These are phyloP conservation scores for Tolypocladium ophioglossoides DNA, from an alignment of 2,329 filamentous ascomycete genomes.

Conservation along the genomic window DNA sequence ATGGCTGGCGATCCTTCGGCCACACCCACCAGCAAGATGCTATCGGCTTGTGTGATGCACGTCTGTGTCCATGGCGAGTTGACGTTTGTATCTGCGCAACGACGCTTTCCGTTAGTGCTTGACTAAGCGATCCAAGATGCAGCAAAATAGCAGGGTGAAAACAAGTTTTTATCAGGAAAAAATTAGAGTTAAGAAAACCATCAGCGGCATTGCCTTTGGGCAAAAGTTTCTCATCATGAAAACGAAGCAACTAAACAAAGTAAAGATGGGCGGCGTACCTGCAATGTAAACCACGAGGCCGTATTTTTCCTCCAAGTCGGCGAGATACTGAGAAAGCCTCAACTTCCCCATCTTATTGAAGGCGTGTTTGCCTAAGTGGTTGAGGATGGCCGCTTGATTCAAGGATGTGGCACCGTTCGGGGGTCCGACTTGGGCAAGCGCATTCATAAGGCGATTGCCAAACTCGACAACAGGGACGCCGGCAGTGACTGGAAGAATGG, in stretches of 20 bases:
- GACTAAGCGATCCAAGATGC: background rate
- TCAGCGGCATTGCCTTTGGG: constrained; percentile 43
- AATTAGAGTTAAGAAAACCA: constrained; percentile 55
- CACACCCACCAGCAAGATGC: constrained; percentile 83
- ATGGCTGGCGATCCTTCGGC: constrained; percentile 84
- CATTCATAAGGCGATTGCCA: constrained; percentile 76
- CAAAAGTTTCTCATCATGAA: constrained; percentile 41
- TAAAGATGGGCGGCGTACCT: constrained; percentile 34
- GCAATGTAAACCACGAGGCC: constrained; percentile 92
- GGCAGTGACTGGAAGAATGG: constrained; percentile 79
- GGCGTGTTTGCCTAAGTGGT: constrained; percentile 88
- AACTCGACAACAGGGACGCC: constrained; percentile 95
- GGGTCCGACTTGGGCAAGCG: constrained; percentile 79
- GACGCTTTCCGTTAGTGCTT: constrained; percentile 15
- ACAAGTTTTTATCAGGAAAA: constrained; percentile 46
- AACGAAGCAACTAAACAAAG: background rate
- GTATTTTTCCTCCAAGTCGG: constrained; percentile 94
- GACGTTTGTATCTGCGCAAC: constrained; percentile 74
- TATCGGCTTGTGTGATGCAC: constrained; percentile 93
- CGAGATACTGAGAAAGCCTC: constrained; percentile 89
- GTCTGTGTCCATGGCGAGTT: constrained; percentile 98
- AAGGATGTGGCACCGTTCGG: constrained; percentile 84
- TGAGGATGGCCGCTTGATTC: constrained; percentile 87
- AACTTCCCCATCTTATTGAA: constrained; percentile 97
- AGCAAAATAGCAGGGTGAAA: constrained; percentile 4